Base-by-base conservation (phyloP, 2,329 filamentous ascomycete species). In the Fusarium metavorans region DNA sequence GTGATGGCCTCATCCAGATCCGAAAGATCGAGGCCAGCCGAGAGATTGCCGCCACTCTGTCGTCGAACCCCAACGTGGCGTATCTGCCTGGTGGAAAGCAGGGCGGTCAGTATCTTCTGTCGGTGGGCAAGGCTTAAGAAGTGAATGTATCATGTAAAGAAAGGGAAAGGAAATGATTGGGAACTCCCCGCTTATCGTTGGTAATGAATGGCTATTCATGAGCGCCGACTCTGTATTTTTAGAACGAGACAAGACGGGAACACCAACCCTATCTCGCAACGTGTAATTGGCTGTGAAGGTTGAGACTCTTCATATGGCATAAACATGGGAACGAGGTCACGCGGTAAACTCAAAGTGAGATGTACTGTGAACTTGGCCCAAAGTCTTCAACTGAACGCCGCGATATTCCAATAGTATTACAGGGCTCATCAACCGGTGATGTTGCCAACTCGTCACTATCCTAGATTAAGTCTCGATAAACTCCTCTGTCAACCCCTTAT, bases 21-120 rank as follows among this genome's bases (percentile, higher is more conserved):
- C 89, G 97, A 88, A 93, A 96, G 88, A 98, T 99, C 81, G 97
- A 99, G 88, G 97, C 97, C 16, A 95, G 94, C 82, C 94, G 93
- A 84, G 97, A 99, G 80, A 98, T 99, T 85, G 97, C 97, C 11
- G 91, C 95, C 85, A 96, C 95, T 76, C 86, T 99, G 81, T 91
- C 96, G 23, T 87, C 87, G 69, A 99, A 99, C 86, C 95, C 97
- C 70, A 98, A 99, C 80, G 95, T 99, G 64, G 95, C 95, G 57
- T 99, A 99, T 84, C 85, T 99, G 74, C 97, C 97, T 4, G 91
- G 94, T 78, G 93, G 90, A 77, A 92, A 93, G 84, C 88, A 89
- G 68, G 88, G 89, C 23, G 82, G 82, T n/a, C 84, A 86, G 74
- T 88, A 88, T 76, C 81, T 91, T 79, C 80, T 91, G 74, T 89